Conservation (phyloP, 192 early-diverging fungal genomes). For the Entrophospora sp. region DNA sequence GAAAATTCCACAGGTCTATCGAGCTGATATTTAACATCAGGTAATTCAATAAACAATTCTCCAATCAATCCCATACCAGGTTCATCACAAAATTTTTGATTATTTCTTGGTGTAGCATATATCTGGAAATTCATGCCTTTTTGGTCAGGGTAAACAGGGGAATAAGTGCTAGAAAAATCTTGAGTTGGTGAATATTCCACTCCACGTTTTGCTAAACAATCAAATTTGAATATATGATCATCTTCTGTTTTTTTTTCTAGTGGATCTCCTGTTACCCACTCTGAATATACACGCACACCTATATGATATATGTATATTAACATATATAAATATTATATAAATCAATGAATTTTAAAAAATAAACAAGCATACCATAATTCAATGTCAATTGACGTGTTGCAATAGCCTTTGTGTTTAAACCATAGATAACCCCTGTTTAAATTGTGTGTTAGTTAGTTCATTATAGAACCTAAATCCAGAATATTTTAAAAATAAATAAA, state of each 20-base stretch:
- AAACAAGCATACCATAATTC: no score
- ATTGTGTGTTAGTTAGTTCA: not conserved
- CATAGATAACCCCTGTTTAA: no score
- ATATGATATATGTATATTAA: not conserved
- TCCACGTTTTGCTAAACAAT: not conserved
- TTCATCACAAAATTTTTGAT: conserved; percentile 1
- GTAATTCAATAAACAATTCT: not conserved
- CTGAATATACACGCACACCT: not conserved
- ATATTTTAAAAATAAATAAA: not conserved
- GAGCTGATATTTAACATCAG: no score
- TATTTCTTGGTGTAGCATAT: not conserved
- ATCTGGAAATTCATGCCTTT: not conserved
- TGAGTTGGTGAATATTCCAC: not conserved
- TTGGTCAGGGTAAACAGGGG: not conserved
- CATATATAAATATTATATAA: not conserved
- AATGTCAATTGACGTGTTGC: no score
- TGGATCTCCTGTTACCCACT: not conserved
- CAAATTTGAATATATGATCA: not conserved
- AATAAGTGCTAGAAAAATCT: not conserved
- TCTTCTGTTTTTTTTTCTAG: not conserved
- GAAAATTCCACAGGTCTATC: no score
- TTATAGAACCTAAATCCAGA: not conserved
- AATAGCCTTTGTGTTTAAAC: no score
- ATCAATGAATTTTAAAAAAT: no score
- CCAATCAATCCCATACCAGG: not conserved